A percentile compares a stretch with the other conserved stretches of the same genome.
These are phyloP conservation scores for Trichoderma gamsii DNA, from an alignment of 495 filamentous ascomycete genomes.

Conservation along the genomic window DNA sequence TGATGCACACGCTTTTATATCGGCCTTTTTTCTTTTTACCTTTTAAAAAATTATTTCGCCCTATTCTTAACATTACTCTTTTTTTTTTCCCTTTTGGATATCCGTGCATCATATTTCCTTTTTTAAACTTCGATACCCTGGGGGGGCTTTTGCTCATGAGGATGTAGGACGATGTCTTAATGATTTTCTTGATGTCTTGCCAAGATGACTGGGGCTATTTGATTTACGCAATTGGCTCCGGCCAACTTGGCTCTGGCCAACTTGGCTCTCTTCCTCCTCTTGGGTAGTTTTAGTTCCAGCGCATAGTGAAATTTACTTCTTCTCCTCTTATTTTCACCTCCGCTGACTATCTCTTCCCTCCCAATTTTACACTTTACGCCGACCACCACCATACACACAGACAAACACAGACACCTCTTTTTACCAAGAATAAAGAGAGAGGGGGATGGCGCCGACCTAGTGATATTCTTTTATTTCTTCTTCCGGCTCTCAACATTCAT, in stretches of 20 bases:
- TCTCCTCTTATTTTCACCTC: background rate
- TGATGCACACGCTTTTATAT: constrained; percentile 21
- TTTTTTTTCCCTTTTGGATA: constrained; percentile 11
- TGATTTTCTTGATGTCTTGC: constrained; percentile 8
- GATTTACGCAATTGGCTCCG: background rate
- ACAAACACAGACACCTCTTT: background rate
- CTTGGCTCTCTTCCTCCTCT: background rate
- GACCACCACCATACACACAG: background rate
- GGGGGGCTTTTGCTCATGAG: constrained; percentile 22
- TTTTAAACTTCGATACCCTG: constrained; percentile 48
- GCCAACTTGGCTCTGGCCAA: background rate
- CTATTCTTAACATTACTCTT: background rate
- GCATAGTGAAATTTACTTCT: background rate
- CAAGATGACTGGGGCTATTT: background rate
- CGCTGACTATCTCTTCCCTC: background rate
- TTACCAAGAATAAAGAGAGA: background rate
- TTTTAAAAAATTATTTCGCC: background rate
- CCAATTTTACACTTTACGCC: constrained; percentile 6
- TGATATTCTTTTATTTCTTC: background rate
- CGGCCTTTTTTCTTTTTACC: background rate
- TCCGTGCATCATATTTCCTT: constrained; percentile 20
- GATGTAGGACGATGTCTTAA: constrained; percentile 11
- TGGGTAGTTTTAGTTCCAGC: background rate
- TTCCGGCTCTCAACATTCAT: background rate
- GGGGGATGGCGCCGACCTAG: constrained; percentile 3